These are phyloP conservation scores for Coffea canephora DNA, from an alignment of 257 asterid species.

Conservation along the genomic window DNA sequence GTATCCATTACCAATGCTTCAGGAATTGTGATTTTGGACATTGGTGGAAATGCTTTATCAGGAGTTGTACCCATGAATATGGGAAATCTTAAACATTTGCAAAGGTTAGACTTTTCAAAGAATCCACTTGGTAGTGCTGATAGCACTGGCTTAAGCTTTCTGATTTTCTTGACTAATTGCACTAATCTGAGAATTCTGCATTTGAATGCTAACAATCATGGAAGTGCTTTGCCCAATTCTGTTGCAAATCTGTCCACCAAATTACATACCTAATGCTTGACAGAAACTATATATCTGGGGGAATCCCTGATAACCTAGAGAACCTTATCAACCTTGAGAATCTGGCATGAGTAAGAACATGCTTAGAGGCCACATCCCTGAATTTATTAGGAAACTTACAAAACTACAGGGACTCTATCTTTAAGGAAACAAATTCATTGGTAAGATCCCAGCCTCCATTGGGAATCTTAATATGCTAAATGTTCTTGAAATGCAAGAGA, in stretches of 20 bases:
- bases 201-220: background rate
- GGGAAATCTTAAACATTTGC: conserved; percentile 4
- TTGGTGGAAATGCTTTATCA: background rate
- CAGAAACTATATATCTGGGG: background rate
- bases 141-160: background rate
- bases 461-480: background rate
- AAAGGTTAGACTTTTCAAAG: background rate
- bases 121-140: background rate
- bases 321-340: background rate
- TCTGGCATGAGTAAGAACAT: background rate
- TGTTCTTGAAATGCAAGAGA: background rate
- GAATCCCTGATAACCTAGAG: background rate
- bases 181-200: background rate
- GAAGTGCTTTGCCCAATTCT: background rate
- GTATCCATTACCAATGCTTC: conserved; percentile 3
- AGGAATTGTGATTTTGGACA: background rate
- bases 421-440: background rate
- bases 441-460: background rate
- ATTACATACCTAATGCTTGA: background rate
- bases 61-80: background rate
- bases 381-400: background rate
- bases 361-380: background rate
- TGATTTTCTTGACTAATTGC: conserved; percentile 4
- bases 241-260: background rate
- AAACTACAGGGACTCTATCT: background rate